Percentiles rank a stretch among this genome's conserved stretches.
Conservation (phyloP, 305 asterid species). For the Fraxinus ornus region DNA sequence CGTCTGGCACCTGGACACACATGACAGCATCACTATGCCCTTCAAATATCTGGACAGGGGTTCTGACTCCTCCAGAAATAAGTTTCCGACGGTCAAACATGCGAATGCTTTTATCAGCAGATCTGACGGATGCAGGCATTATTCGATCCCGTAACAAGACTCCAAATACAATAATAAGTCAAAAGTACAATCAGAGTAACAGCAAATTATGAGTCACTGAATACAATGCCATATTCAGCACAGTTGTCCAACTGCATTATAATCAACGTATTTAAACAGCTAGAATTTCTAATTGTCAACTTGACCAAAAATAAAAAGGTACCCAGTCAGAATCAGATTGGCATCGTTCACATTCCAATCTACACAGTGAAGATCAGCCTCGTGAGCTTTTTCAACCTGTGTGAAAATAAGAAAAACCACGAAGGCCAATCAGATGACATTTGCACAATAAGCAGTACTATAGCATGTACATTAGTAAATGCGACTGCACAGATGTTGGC, state of each 20-base stretch:
- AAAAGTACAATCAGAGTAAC: background rate
- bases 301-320: conserved; percentile 17
- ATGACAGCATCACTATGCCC: conserved; percentile 87
- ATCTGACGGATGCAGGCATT: conserved; percentile 39
- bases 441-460: background rate
- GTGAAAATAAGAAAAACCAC: conserved; percentile 23
- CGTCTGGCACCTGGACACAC: conserved; percentile 72
- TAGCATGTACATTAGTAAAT: background rate
- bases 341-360: conserved; percentile 91
- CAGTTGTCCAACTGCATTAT: background rate
- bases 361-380: conserved; percentile 78
- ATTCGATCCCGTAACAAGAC: background rate
- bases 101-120: conserved; percentile 85
- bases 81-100: conserved; percentile 93
- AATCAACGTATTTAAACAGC: background rate
- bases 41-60: conserved; percentile 80
- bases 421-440: conserved; percentile 28
- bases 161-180: background rate
- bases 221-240: background rate
- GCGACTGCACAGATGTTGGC: background rate
- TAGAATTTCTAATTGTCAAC: background rate
- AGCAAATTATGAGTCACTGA: background rate
- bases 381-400: conserved; percentile 95
- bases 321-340: conserved; percentile 89
- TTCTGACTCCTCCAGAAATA: conserved; percentile 74